Conservation (phyloP, 179 eudicot species). For the Camellia oleifera region DNA sequence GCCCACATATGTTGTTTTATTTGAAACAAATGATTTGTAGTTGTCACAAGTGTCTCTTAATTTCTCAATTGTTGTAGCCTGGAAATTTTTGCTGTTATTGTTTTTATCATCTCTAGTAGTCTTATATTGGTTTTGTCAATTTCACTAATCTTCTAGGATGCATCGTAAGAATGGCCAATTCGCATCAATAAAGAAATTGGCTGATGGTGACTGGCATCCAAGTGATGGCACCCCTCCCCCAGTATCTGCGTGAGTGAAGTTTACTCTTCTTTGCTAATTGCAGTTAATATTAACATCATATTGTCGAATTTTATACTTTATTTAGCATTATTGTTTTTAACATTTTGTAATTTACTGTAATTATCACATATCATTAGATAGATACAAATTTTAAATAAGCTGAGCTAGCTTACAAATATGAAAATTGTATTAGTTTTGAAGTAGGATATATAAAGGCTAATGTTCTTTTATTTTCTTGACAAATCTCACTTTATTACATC, state of each 20-base stretch:
- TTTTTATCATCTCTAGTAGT: background rate
- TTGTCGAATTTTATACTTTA: background rate
- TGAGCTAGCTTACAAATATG: background rate
- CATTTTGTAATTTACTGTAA: too few species aligned
- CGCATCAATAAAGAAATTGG: constrained; percentile 28
- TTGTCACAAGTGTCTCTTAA: background rate
- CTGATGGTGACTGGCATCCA: constrained; percentile 33
- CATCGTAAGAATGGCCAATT: constrained; percentile 53
- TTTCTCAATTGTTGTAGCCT: background rate
- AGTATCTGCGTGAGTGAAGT: constrained; percentile 34
- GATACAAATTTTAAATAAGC: background rate
- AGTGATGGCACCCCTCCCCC: constrained; percentile 25
- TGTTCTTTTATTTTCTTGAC: background rate
- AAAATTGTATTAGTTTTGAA: background rate
- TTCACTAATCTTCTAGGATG: constrained; percentile 34
- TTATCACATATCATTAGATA: background rate
- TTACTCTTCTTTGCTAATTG: constrained; percentile 9
- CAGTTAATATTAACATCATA: background rate
- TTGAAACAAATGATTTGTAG: background rate
- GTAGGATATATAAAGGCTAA: background rate
- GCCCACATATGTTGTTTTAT: background rate
- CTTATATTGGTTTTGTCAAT: constrained; percentile 9
- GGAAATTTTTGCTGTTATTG: background rate
- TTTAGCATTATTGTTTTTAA: background rate
- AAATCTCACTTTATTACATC: background rate